phyloP scores from a whole-genome alignment of 176 grass and related monocot genomes.

The Puya raimondii region DNA sequence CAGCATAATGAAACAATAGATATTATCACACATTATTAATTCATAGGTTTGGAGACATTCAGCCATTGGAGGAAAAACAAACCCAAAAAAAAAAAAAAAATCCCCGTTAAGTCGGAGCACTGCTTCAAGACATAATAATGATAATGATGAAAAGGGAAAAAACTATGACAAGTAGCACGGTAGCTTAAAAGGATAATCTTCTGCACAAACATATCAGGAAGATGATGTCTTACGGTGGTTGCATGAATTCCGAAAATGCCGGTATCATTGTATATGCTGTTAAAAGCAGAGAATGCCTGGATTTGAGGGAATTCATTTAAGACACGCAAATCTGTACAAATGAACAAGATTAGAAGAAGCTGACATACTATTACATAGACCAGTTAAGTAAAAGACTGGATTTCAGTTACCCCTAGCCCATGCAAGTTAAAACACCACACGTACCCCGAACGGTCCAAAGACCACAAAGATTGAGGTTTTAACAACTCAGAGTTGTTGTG shows the following conservation, averaged over 20 bases:
- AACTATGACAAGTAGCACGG: background rate
- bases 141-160: background rate
- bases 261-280: slow-evolving; percentile 69
- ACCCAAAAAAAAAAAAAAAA: background rate
- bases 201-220: background rate
- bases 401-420: background rate
- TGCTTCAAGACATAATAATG: background rate
- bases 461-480: background rate
- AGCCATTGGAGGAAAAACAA: background rate
- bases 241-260: slow-evolving; percentile 94
- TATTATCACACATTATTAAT: no score
- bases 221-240: slow-evolving; percentile 53
- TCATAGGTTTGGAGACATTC: no score
- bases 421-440: background rate
- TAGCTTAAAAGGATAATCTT: background rate
- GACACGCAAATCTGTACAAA: slow-evolving; percentile 43
- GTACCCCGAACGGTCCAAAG: background rate
- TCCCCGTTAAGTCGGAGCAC: background rate
- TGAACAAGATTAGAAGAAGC: slow-evolving; percentile 16
- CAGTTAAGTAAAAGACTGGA: background rate
- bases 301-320: slow-evolving; percentile 80
- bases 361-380: background rate
- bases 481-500: background rate
- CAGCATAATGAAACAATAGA: no score
- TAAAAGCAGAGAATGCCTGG: slow-evolving; percentile 78